Base-by-base conservation (phyloP, 106 monocot genomes). In the Platanthera guangdongensis region DNA sequence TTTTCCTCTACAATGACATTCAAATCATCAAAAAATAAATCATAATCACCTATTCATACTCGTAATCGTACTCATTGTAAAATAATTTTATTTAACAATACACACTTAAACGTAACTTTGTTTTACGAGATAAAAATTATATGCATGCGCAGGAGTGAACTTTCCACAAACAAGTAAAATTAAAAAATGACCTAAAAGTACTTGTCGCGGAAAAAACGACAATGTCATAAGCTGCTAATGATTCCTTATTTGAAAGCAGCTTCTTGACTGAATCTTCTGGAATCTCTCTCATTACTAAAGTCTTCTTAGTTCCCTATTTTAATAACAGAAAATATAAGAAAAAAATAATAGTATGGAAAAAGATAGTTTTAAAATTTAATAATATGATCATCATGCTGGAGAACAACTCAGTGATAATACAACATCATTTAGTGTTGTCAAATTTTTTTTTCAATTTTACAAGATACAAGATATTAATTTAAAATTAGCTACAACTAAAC, bases 131-230 rank as follows among this genome's bases (percentile, higher is more conserved):
- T 39, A 39, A 39, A 3, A 1, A 39, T 39, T 0, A 39, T 39
- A 39, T 39, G 39, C 39, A 39, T 39, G 3, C 39, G 3, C 39
- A 2, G 0, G 39, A 39, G 39, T 1, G 3, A 39, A 39, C 39
- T 3, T 39, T 39, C 39, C 39, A 63, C 62, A 63, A 3, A 65
- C 18, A 65, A 30, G 65, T 3, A 30, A 32, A 65, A 59, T 9
- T 13, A 65, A 65, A 32, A 1, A n/a, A 60, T 39, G 32, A 3
- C 11, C 15, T n/a, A 70, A 48, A 14, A 46, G 15, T 86, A 95
- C 95, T 93, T 93, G 81, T 97, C 96, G 80, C 91, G 82, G 69
- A 93, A 80, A 97, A 97, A 52, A 97, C 82, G 28, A 91, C 91
- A 62, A 91, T 77, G 30, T 97, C 96, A 85, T 90, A 97, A 68